Base-by-base conservation (phyloP, 106 monocot species). In the Dendrobium huoshanense region DNA sequence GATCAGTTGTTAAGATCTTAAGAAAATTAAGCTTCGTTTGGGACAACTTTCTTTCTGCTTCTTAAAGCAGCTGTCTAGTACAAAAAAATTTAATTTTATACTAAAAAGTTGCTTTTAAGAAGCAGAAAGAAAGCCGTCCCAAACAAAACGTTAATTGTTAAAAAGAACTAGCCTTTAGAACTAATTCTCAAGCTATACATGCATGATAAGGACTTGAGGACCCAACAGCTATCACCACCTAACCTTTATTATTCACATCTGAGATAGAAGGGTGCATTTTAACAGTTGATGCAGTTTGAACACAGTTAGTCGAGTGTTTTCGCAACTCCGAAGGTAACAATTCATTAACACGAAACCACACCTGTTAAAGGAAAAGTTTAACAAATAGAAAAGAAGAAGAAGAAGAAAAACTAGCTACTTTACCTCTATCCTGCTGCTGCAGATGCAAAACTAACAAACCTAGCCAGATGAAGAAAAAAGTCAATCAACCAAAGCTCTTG, bases 401-500 rank as follows among this genome's bases (percentile, higher is more conserved):
- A 37, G 37, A 37, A 37, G 37, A 37, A 37, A 37, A 37, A 37
- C 37, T 47, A 45, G 51, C 29, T 56, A 4, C 41, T 68, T 55
- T 77, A 27, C 67, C 85, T 83, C 82, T 55, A 65, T 78, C 78
- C 67, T 78, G 75, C 82, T 77, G 67, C 67, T 55, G 45, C 78
- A 88, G 68, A 85, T 89, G 70, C 91, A 88, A 79, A 79, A 81
- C 86, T 90, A 87, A 90, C 88, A 77, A 92, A 96, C 92, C 92
- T 89, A 94, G 87, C 67, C 85, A 86, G 80, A 94, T 87, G 90
- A 84, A 92, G 93, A 90, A 88, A 88, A 90, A 92, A 89, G 80
- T 84, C 90, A 97, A 92, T 97, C 89, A 94, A 90, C 89, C 94
- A 89, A 88, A 91, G 89, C 84, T 83, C 94, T 98, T 98, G 98